Base-by-base conservation (phyloP, 2,329 filamentous ascomycete genomes). In the Claviceps pusilla region DNA sequence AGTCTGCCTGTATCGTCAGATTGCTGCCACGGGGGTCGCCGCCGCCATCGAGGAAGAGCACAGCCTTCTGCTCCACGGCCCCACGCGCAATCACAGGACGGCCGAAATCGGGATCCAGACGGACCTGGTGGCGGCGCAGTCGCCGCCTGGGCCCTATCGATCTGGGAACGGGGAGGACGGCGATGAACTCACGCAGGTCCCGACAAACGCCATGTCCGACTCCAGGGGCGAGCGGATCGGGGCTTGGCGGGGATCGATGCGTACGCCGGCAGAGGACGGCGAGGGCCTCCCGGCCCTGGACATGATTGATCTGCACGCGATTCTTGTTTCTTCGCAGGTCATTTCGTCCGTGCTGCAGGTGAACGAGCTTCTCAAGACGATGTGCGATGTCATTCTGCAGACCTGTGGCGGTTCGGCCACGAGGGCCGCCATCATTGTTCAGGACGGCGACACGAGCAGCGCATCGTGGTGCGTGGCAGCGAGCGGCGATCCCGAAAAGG, bases 231-330 rank as follows among this genome's bases (percentile, higher is more conserved):
- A 80, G 52, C 73, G 78, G 42, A 79, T 82, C 64, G 78, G 77
- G 46, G 78, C 76, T n/a, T 84, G 80, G 80, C 74, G 79, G 59
- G 78, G 78, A 16, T 76, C 78, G 11, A 80, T 80, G 69, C 70
- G 76, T 51, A 64, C 71, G 49, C 75, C 77, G 55, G 68, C 76
- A 6, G 79, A 81, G 58, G 73, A 77, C 24, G 78, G 77, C 3
- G 79, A 73, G 41, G 82, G 83, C 11, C 73, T 89, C 56, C 84
- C 85, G 45, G 82, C 85, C 33, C 76, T 91, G 53, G 87, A 91
- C 69, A 89, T 91, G 83, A 83, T 91, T 63, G 87, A 90, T 66
- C 68, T 90, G 57, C 83, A 87, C 46, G 84, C 84, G 29, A 90
- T 91, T 56, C 73, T 91, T 14, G 82, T 87, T 60, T 87, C 84